Base-by-base conservation (phyloP, 371 early-diverging fungal genomes). In the Parasitella parasitica region DNA sequence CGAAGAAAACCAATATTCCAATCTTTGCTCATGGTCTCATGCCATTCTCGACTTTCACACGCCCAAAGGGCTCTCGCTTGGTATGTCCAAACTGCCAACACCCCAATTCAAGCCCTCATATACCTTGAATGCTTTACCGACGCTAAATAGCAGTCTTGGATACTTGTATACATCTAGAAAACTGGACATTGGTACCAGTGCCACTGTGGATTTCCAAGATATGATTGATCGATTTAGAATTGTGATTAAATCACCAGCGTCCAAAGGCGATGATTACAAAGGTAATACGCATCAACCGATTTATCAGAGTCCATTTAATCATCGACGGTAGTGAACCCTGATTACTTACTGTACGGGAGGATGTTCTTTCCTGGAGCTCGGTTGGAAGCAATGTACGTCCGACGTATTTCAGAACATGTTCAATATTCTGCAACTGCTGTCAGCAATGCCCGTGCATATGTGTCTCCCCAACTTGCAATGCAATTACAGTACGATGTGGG, bases 91-190 rank as follows among this genome's bases (percentile, higher is more conserved):
- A 64, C 67, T 87, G 28, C 86, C 94, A 8, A 85, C 92, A 9
- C 82, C 86, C 8, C 80, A 87, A 41, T 87, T 95, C 60, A 91
- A 90, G 68, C 84, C 90, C 27, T 83, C 88, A 16, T 90, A 93
- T 66, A 87, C 90, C 2, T 76, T 94, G 76, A 78, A 85, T 67
- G 83, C 90, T 64, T 64, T 89, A 24, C 87, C 86, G 16, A 65
- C 85, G 37, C 68, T 87, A 8, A 88, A 88, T 41, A 89, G 93
- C 4, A 92, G 93, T 12, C 73, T 91, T 7, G 94, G 94, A 3
- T 95, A 92, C 52, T 72, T 96, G 7, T 92, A 86, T 63, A 89
- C 95, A 3, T 92, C 94, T 1, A 72, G 78, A 24, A 83, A 86
- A 1, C 72, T 94, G 35, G 73, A 81, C 51, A 73, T 88, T 52